Conservation (phyloP, 1,284 basidiomycete species). For the Ganoderma boninense region DNA sequence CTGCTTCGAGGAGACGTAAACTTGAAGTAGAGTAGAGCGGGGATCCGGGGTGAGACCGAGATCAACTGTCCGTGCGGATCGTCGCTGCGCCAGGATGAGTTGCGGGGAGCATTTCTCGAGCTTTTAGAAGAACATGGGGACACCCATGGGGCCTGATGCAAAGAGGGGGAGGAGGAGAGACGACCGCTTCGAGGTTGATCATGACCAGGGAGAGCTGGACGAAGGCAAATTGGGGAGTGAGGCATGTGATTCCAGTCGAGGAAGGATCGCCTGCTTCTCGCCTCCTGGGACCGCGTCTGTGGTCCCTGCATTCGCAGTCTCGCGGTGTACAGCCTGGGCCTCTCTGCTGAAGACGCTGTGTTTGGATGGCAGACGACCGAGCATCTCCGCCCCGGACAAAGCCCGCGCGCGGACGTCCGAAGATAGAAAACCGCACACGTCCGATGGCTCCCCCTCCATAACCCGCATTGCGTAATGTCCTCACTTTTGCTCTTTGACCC, state of each 20-base stretch:
- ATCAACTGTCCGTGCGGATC: not conserved
- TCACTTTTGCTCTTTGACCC: slow-evolving; percentile 15
- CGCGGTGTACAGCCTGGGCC: not conserved
- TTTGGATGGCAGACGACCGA: not conserved
- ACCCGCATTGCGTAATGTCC: slow-evolving; percentile 30
- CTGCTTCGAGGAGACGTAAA: not conserved
- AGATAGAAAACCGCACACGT: slow-evolving; percentile 8
- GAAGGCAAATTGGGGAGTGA: not conserved
- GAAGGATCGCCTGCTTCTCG: not conserved
- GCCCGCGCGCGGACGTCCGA: slow-evolving; percentile 2
- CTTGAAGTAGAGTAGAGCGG: too few relatives aligned
- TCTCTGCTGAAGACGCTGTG: slow-evolving; percentile 3
- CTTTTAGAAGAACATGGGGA: not conserved
- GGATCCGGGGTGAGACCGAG: not conserved
- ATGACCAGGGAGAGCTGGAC: not conserved
- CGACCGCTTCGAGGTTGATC: not conserved
- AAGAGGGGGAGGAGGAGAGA: not conserved
- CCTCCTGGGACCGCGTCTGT: not conserved
- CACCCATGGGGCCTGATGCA: not conserved
- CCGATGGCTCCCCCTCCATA: slow-evolving; percentile 8
- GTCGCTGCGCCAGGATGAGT: not conserved
- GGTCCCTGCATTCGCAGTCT: not conserved
- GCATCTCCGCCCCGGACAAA: not conserved
- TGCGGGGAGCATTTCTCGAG: not conserved
- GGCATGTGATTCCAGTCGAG: not conserved